Conservation (phyloP, 1,139 yeast species). For the Tardiomyces blankii region DNA sequence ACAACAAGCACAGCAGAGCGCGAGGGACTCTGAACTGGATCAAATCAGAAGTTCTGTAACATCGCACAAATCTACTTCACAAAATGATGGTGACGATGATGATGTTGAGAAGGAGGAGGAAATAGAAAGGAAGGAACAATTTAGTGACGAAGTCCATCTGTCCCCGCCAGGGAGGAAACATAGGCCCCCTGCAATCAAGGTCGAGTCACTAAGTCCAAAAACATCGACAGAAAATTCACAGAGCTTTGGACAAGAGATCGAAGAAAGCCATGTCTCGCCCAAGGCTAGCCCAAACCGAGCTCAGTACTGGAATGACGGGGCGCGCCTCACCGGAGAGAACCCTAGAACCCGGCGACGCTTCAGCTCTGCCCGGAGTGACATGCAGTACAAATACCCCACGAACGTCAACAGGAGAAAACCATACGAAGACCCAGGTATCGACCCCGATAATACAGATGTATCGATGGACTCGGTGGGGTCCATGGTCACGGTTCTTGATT, state of each 20-base stretch:
- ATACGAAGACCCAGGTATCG: conserved; percentile 42
- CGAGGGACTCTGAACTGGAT: too few relatives aligned
- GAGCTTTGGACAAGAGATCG: too few relatives aligned
- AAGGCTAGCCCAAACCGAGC: too few relatives aligned
- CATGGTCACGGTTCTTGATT: conserved; percentile 38
- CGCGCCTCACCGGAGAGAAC: too few relatives aligned
- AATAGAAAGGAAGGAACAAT: too few relatives aligned
- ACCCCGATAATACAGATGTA: conserved; percentile 37
- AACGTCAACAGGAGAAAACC: conserved; percentile 29
- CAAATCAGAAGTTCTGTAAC: too few relatives aligned
- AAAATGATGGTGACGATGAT: too few relatives aligned
- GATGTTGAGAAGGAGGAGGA: too few relatives aligned
- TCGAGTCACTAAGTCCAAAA: background rate
- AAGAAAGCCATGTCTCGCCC: too few relatives aligned
- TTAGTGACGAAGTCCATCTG: background rate
- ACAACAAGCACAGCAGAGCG: too few relatives aligned
- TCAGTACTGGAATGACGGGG: too few relatives aligned
- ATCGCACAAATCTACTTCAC: too few relatives aligned
- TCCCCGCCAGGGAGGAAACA: background rate
- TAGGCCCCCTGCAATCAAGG: background rate
- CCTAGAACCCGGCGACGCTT: background rate
- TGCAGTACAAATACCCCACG: background rate
- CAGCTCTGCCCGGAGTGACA: background rate
- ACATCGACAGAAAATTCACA: background rate
- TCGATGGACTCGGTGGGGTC: conserved; percentile 38